Evolutionary conservation across 78 protist genomes (phyloP).

Genomic region (Polysphondylium violaceum): DNA sequence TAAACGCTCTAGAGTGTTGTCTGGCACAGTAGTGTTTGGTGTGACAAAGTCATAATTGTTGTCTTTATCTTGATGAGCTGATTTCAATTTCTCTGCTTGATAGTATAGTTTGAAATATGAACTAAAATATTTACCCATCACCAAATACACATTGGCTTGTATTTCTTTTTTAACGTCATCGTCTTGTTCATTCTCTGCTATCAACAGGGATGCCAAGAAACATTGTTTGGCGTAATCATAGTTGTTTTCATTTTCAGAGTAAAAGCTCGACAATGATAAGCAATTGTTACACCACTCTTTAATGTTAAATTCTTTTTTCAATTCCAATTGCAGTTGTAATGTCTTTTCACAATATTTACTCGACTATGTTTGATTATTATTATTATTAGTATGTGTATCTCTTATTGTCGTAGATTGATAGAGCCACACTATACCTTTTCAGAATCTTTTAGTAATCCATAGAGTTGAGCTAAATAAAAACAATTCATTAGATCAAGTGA

Average conservation of each 20-base stretch:
- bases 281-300: conserved; percentile 31
- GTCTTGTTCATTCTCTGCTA: not conserved
- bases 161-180: not conserved
- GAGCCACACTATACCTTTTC: conserved; percentile 3
- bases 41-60: not conserved
- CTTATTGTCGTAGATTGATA: not conserved
- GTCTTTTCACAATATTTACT: conserved; percentile 6
- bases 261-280: not conserved
- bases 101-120: not conserved
- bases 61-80: not conserved
- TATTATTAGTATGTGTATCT: not conserved
- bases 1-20: not conserved
- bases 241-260: not conserved
- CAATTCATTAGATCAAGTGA: conserved; percentile 15
- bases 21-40: not conserved
- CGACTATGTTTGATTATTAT: not conserved
- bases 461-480: conserved; percentile 23
- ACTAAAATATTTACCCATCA: conserved; percentile 30
- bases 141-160: conserved; percentile 1
- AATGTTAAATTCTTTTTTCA: not conserved
- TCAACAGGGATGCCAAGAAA: not conserved
- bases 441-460: conserved; percentile 5
- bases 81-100: not conserved
- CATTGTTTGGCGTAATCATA: conserved; percentile 18
- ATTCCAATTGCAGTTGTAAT: conserved; percentile 9